phyloP scores from a whole-genome alignment of 2,329 filamentous ascomycete species.

The Amauroascus verrucosus region DNA sequence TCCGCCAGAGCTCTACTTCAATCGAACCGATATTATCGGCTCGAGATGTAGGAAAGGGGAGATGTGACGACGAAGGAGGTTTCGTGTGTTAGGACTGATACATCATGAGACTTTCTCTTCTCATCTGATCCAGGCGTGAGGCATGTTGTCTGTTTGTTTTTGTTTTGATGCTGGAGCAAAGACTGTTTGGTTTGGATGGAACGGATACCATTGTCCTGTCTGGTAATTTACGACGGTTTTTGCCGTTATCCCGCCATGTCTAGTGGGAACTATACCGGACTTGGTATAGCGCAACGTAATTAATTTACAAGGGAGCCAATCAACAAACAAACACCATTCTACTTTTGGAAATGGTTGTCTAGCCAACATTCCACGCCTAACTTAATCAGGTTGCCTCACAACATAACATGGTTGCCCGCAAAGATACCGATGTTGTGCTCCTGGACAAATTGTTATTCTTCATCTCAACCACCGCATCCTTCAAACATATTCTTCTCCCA shows the following conservation, averaged over 20 bases:
- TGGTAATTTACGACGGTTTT: conserved; percentile 1
- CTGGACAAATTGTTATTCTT: background rate
- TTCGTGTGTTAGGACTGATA: no score
- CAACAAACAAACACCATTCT: conserved; percentile 1
- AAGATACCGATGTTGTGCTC: background rate
- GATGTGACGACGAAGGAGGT: no score
- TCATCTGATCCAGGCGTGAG: background rate
- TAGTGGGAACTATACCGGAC: background rate
- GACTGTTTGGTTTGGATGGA: conserved; percentile 2
- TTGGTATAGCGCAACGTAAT: background rate
- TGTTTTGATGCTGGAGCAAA: conserved; percentile 2
- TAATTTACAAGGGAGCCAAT: background rate
- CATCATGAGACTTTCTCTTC: no score
- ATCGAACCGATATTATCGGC: no score
- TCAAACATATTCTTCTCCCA: background rate
- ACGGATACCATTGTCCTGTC: background rate
- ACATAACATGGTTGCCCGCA: conserved; percentile 28
- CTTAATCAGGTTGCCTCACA: conserved; percentile 25
- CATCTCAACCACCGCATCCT: background rate
- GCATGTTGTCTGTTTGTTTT: conserved; percentile 4
- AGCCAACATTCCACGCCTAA: conserved; percentile 30
- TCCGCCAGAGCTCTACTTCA: no score
- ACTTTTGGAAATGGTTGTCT: conserved; percentile 25
- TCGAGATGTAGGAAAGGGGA: no score
- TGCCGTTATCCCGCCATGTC: background rate